Evolutionary conservation across 345 rosid genomes (phyloP), one percentile per base, ranked within the genome.

Genomic region (Anacardium occidentale): DNA sequence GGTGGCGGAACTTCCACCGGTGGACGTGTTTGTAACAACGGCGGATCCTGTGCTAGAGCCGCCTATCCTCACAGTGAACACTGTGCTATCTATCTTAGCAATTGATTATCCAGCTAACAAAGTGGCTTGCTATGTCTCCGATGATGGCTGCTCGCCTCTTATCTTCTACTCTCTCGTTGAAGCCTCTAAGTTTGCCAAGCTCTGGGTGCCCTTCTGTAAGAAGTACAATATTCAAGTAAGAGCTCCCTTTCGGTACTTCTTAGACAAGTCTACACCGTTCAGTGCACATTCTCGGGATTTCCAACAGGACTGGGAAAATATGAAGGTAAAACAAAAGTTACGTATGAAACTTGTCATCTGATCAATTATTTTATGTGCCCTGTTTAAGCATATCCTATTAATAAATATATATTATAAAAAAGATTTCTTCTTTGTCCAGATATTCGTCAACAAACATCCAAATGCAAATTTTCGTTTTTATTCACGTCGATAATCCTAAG

Each of bases 161-260:
- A 85, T 80, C 70, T 88, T 77, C 74, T 83, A 83, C 62, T 83
- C 96, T 69, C 81, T 90, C 5, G 68, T 83, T 61, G 89, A 90
- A 76, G 88, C 91, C 13, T 83, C 81, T 0, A 87, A 76, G 29
- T 92, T 89, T 26, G 90, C 94, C 1, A 81, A 80, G 84, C 77
- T 77, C 45, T 93, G 97, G 97, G 90, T 89, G 44, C 91, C 91
- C 0, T 93, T 92, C 76, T 90, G 96, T 73, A 78, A 81, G 73
- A 85, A 85, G 76, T 76, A 89, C 37, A 79, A 66, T 1, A 62
- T 90, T 73, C 78, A 55, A 70, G 76, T 83, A 42, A 78, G 95
- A 81, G 93, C 95, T 70, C 97, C 95, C 5, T 91, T 89, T 53
- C 84, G 88, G 50, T 93, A 84, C 74, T 90, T 93, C 64, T 18